Conservation (phyloP, 495 filamentous ascomycete genomes). For the Xylaria venustula region DNA sequence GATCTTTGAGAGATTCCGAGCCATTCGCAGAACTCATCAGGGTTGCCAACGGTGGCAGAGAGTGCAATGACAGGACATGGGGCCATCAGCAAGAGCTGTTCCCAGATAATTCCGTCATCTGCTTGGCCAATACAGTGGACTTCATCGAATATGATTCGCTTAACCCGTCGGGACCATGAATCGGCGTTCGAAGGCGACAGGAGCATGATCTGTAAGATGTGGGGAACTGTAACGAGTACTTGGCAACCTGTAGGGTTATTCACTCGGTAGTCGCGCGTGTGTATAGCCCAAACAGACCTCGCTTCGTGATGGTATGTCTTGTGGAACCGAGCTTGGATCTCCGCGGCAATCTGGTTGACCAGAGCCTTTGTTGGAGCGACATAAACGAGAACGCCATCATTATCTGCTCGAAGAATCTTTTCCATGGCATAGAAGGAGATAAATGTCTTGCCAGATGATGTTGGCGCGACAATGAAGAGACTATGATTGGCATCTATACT, state of each 20-base stretch:
- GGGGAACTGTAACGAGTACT: conserved; percentile 72
- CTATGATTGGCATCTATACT: conserved; percentile 66
- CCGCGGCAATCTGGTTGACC: conserved; percentile 80
- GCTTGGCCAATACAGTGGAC: conserved; percentile 78
- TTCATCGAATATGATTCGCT: conserved; percentile 79
- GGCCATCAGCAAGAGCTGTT: conserved; percentile 70
- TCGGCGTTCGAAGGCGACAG: conserved; percentile 63
- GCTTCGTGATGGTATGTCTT: conserved; percentile 57
- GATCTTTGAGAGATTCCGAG: conserved; percentile 56
- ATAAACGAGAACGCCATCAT: conserved; percentile 71
- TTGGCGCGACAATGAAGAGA: conserved; percentile 74
- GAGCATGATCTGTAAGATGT: conserved; percentile 78
- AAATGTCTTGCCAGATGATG: conserved; percentile 63
- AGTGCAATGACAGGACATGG: conserved; percentile 79
- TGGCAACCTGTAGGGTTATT: conserved; percentile 71
- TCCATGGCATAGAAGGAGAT: conserved; percentile 78
- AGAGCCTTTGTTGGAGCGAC: conserved; percentile 80
- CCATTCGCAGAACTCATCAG: conserved; percentile 67
- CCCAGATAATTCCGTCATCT: conserved; percentile 78
- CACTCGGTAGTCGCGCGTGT: conserved; percentile 70
- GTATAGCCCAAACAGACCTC: conserved; percentile 74
- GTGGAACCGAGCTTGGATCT: conserved; percentile 62
- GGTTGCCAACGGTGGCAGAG: conserved; percentile 79
- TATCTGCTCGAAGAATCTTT: conserved; percentile 61
- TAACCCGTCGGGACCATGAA: conserved; percentile 64